These are phyloP conservation scores for Trichoderma reesei DNA, from an alignment of 495 filamentous ascomycete genomes.

Conservation along the genomic window DNA sequence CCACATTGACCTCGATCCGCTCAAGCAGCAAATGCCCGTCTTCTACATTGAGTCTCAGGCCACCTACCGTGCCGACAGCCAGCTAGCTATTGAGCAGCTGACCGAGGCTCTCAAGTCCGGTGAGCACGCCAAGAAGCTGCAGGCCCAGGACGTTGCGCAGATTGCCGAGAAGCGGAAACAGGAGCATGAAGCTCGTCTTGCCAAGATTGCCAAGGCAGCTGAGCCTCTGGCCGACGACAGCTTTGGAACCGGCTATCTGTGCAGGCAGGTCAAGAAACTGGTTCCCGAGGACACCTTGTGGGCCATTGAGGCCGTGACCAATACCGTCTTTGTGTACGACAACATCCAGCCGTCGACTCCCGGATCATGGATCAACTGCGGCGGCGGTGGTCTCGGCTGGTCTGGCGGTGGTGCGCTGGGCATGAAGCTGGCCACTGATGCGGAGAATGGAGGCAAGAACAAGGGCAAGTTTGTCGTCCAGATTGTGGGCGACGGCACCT, in stretches of 20 bases:
- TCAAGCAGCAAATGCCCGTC: constrained; percentile 80
- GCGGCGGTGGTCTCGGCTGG: constrained; percentile 90
- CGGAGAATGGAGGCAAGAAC: constrained; percentile 49
- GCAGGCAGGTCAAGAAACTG: constrained; percentile 48
- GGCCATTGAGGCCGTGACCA: constrained; percentile 83
- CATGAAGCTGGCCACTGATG: constrained; percentile 74
- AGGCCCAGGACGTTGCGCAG: constrained; percentile 37
- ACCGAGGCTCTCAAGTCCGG: constrained; percentile 41
- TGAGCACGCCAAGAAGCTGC: constrained; percentile 24
- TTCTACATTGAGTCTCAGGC: constrained; percentile 67
- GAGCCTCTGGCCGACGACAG: constrained; percentile 49
- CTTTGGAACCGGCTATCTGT: constrained; percentile 64
- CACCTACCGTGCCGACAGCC: constrained; percentile 67
- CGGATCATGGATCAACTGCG: constrained; percentile 86
- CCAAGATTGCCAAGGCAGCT: constrained; percentile 47
- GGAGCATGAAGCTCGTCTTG: constrained; percentile 50
- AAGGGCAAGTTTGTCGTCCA: constrained; percentile 84
- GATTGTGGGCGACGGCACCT: constrained; percentile 89
- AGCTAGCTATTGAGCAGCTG: constrained; percentile 63
- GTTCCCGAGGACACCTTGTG: constrained; percentile 73
- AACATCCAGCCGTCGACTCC: constrained; percentile 67
- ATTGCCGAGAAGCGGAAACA: constrained; percentile 44
- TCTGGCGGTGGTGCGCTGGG: constrained; percentile 83
- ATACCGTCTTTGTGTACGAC: constrained; percentile 68
- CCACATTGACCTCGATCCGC: constrained; percentile 77